A percentile compares a stretch with the other conserved stretches of the same genome.
These are phyloP conservation scores for Phaeosphaeriaceae sp. DNA, from an alignment of 2,329 filamentous ascomycete species.

Conservation along the genomic window DNA sequence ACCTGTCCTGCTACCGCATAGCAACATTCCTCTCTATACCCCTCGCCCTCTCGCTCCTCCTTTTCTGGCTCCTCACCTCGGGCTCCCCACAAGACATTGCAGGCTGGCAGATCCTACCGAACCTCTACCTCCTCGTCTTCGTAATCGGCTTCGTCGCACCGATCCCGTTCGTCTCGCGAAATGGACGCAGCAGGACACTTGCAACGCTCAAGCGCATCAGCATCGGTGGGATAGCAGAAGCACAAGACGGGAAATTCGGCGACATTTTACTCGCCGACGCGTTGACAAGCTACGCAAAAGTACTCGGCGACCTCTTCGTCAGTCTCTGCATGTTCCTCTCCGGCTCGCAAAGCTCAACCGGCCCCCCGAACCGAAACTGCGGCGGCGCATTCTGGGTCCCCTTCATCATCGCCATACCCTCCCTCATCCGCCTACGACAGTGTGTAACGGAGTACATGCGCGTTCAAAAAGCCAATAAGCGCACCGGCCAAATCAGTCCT, in stretches of 20 bases:
- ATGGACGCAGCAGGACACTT: constrained; percentile 78
- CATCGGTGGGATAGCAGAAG: constrained; percentile 84
- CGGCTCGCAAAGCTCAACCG: constrained; percentile 74
- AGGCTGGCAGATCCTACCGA: constrained; percentile 83
- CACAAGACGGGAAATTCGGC: constrained; percentile 90
- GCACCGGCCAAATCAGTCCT: constrained; percentile 49
- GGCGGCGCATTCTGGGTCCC: constrained; percentile 82
- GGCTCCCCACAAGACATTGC: constrained; percentile 73
- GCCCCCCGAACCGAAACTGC: constrained; percentile 80
- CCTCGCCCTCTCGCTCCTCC: constrained; percentile 72
- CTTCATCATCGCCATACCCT: constrained; percentile 82
- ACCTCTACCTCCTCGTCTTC: constrained; percentile 79
- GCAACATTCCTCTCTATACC: constrained; percentile 77
- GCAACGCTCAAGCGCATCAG: constrained; percentile 77
- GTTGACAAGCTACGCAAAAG: constrained; percentile 91
- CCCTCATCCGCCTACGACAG: constrained; percentile 85
- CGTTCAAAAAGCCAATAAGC: constrained; percentile 64
- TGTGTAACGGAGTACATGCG: constrained; percentile 88
- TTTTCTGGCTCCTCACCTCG: constrained; percentile 85
- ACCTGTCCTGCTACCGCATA: constrained; percentile 85
- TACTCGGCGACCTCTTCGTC: constrained; percentile 88
- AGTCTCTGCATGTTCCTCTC: constrained; percentile 90
- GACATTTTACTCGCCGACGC: constrained; percentile 94
- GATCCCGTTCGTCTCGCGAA: constrained; percentile 70
- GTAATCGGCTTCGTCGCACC: constrained; percentile 76